Evolutionary conservation across 495 filamentous ascomycete genomes (phyloP).

Genomic region (Xylaria longipes): DNA sequence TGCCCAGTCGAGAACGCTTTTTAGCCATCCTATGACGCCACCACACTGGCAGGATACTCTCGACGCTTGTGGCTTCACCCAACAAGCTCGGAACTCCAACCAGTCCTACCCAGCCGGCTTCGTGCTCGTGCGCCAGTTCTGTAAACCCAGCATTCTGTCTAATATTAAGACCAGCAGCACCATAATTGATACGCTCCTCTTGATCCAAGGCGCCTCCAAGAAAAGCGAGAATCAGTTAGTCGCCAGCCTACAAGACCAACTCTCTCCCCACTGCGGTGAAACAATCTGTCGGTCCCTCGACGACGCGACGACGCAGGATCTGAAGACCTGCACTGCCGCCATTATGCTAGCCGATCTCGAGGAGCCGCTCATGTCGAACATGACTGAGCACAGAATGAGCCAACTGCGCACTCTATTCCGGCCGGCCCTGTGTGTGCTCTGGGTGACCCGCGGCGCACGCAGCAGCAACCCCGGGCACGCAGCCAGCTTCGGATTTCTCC

Average conservation of each 20-base stretch:
- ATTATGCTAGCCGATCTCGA: slow-evolving; percentile 50
- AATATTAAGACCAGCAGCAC: neutral
- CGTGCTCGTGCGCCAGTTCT: slow-evolving; percentile 46
- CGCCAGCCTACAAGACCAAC: slow-evolving; percentile 24
- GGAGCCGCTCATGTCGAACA: slow-evolving; percentile 41
- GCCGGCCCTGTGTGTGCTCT: slow-evolving; percentile 47
- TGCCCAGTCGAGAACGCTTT: neutral
- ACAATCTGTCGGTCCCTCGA: slow-evolving; percentile 36
- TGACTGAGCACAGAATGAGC: slow-evolving; percentile 43
- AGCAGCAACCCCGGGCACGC: slow-evolving; percentile 44
- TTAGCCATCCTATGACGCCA: slow-evolving; percentile 25
- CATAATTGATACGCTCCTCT: slow-evolving; percentile 38
- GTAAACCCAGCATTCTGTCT: neutral
- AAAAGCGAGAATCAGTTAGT: slow-evolving; percentile 30
- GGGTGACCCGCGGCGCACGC: slow-evolving; percentile 42
- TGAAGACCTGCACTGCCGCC: slow-evolving; percentile 35
- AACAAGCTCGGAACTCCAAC: slow-evolving; percentile 32
- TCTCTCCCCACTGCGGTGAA: slow-evolving; percentile 30
- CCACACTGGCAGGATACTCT: slow-evolving; percentile 46
- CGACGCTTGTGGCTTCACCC: slow-evolving; percentile 43
- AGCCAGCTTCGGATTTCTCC: slow-evolving; percentile 50
- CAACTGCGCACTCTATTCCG: slow-evolving; percentile 42
- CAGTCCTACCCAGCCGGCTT: slow-evolving; percentile 42
- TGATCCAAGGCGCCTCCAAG: slow-evolving; percentile 39
- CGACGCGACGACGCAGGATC: slow-evolving; percentile 20